Evolutionary conservation across 2,329 filamentous ascomycete genomes (phyloP), one percentile per base, ranked within the genome.

Genomic region (Alternaria alternata): DNA sequence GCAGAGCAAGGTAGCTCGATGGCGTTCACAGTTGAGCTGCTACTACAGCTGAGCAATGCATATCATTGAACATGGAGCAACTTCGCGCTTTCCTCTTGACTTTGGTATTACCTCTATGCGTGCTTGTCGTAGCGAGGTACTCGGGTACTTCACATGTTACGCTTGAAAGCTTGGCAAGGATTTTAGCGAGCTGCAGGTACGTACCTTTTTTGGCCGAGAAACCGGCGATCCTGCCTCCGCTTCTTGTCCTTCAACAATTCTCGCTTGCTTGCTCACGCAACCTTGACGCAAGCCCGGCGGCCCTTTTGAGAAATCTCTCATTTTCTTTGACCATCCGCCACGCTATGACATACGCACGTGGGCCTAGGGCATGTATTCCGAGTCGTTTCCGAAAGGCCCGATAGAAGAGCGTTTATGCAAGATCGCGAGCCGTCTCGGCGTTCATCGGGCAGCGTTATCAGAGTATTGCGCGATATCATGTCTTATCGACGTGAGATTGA

Each of bases 21-120:
- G 53, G 53, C 51, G 53, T 60, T 51, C 41, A 46, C 24, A 47
- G 36, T 47, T 54, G 46, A 43, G 57, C 57, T 59, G 57, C 53
- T 57, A 46, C 57, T 57, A 46, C 57, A 60, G 53, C 57, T 44
- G 41, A 60, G 49, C 55, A 61, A 61, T 61, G 59, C 51, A 59
- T 32, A 61, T 61, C 59, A 49, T 54, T 59, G 55, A 59, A 59
- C 54, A 61, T 61, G 55, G 34, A 36, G 46, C 42, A 57, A 52
- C 2, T 38, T 4, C 44, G 32, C 30, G 41, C 39, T 36, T 44
- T 22, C 41, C 5, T 36, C 12, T 9, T 26, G 30, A 16, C 30
- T 14, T 12, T n/a, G 12, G 16, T 44, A 32, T n/a, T 39, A 30
- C 30, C 9, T 22, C 14, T 12, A 22, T 20, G 24, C 28, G 51